Base-by-base conservation (phyloP, 2,329 filamentous ascomycete species). In the Talaromyces verruculosus region DNA sequence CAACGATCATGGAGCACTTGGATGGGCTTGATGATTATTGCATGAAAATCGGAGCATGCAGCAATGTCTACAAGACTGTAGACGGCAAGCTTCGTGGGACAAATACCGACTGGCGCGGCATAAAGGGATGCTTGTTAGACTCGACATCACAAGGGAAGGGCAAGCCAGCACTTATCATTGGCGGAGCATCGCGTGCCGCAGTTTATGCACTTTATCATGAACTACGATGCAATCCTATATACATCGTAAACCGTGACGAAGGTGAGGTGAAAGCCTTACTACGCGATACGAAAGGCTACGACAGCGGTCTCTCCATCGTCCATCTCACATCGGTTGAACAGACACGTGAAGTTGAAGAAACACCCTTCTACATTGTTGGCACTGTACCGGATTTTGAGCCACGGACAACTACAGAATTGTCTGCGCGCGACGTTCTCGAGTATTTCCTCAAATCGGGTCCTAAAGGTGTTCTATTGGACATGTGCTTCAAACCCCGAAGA, bases 21-120 rank as follows among this genome's bases (percentile, higher is more conserved):
- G 76, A 81, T 64, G 73, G 71, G 1, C 68, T 79, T 1, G 80
- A 81, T 53, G 71, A 77, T 0, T 71, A 77, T 1, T 75, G 74
- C 1, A 62, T 67, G 0, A 74, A 71, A 11, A 76, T 81, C 3
- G 78, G 78, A 2, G 80, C 80, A 3, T 71, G 72, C 8, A 63
- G 55, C 35, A 63, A 63, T 51, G 61, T 63, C 33, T 63, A 63
- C 33, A 49, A 28, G 22, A 39, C 61, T 25, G 35, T 60, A 0
- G 66, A 74, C 25, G 69, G 72, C 3, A 69, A 65, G 10, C 69
- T 81, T 0, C 68, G 71, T 7, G 80, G 79, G 2, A 78, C 77
- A 6, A 82, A 82, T 66, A 82, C 80, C 1, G 80, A 82, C 67
- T 81, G 80, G 79, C 67, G 74, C 0, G 79, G 81, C 1, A 76